These are phyloP conservation scores for Podospora anserina DNA, from an alignment of 495 filamentous ascomycete genomes.

Conservation along the genomic window DNA sequence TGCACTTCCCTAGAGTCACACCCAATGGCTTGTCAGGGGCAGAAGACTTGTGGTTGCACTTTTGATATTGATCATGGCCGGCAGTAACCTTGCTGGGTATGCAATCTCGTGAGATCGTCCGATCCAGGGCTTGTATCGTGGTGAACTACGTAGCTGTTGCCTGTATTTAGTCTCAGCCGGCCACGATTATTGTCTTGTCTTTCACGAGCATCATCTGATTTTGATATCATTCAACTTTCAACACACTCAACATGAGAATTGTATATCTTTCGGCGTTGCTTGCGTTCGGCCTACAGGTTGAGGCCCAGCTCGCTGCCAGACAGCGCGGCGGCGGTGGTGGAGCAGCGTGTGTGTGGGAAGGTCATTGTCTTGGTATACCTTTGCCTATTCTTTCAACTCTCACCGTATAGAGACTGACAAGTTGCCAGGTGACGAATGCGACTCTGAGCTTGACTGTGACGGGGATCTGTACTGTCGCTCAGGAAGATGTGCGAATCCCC, in stretches of 20 bases:
- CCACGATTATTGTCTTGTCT: background rate
- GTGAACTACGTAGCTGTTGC: background rate
- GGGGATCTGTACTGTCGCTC: constrained; percentile 21
- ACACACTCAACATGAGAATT: constrained; percentile 11
- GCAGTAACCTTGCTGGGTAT: background rate
- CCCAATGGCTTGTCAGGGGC: background rate
- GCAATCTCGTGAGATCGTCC: background rate
- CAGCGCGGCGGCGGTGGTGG: constrained; percentile 10
- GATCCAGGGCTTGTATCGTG: background rate
- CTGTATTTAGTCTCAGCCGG: background rate
- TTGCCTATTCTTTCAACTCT: too few relatives aligned
- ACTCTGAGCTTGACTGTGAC: constrained; percentile 25
- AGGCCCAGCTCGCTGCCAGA: constrained; percentile 10
- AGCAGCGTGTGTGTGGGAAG: constrained; percentile 24
- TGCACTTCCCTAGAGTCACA: background rate
- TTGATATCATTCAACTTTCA: background rate
- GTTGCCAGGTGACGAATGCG: constrained; percentile 22
- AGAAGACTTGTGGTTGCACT: background rate
- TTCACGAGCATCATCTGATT: too few relatives aligned
- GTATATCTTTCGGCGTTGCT: constrained; percentile 10
- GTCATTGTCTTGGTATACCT: constrained; percentile 25
- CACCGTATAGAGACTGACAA: constrained; percentile 4
- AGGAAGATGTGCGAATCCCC: constrained; percentile 17
- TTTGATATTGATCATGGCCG: background rate
- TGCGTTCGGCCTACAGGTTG: constrained; percentile 1